Evolutionary conservation across 225 moss, liverwort and hornwort genomes (phyloP).

Genomic region (Physcomitrellopsis africana): DNA sequence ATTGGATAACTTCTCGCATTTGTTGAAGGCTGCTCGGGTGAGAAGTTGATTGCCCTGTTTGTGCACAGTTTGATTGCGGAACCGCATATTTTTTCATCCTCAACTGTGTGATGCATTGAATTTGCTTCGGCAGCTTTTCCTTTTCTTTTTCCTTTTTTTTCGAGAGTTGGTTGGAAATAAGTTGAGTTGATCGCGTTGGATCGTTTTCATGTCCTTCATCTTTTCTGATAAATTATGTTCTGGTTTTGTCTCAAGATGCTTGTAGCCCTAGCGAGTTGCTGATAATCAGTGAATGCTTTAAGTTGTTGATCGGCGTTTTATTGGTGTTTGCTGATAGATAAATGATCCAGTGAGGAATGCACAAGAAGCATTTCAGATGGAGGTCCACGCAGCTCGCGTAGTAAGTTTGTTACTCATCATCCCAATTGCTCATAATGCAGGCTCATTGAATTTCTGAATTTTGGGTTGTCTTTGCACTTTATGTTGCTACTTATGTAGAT

Average conservation of each 20-base stretch:
- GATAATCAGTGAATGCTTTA: neutral
- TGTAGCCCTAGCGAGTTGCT: constrained; percentile 15
- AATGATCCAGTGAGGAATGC: constrained; percentile 90
- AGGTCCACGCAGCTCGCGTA: constrained; percentile 90
- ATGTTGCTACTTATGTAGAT: too few relatives aligned
- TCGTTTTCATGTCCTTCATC: neutral
- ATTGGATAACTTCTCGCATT: constrained; percentile 94
- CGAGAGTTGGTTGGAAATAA: neutral
- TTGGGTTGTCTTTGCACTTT: neutral
- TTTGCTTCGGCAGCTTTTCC: neutral
- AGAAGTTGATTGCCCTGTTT: neutral
- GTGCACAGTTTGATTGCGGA: neutral
- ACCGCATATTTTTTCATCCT: neutral
- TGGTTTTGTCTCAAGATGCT: neutral
- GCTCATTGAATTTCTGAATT: neutral
- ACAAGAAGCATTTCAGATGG: constrained; percentile 98
- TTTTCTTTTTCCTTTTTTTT: neutral
- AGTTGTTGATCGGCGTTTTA: constrained; percentile 4
- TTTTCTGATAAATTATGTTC: neutral
- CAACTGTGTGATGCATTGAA: neutral
- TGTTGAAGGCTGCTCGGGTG: constrained; percentile 92
- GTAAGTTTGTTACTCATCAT: constrained; percentile 39
- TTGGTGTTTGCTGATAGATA: constrained; percentile 51
- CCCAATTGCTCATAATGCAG: neutral
- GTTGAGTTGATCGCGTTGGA: neutral